These are phyloP conservation scores for Neofusicoccum sp. DNA, from an alignment of 2,329 filamentous ascomycete species.

Conservation along the genomic window DNA sequence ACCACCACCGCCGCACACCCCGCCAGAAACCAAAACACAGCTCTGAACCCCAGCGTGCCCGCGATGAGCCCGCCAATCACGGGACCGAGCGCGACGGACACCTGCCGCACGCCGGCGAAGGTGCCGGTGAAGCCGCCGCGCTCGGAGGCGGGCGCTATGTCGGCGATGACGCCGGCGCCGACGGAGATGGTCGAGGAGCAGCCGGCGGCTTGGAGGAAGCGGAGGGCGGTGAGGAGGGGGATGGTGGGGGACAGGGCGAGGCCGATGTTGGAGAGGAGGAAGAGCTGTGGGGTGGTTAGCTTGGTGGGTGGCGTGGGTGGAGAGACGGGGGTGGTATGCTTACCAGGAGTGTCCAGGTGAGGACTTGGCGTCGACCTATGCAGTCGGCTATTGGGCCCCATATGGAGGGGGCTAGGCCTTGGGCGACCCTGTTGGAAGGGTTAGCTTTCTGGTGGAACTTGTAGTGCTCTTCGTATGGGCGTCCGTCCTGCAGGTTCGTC, in stretches of 20 bases:
- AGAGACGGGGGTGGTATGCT: background rate
- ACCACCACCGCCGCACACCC: constrained; percentile 43
- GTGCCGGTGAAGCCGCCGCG: constrained; percentile 44
- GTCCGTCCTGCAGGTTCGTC: background rate
- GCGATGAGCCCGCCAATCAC: constrained; percentile 51
- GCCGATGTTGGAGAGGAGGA: constrained; percentile 44
- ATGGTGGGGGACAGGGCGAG: constrained; percentile 41
- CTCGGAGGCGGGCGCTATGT: constrained; percentile 42
- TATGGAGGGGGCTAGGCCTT: constrained; percentile 44
- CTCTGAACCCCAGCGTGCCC: constrained; percentile 50
- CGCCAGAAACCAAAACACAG: constrained; percentile 55
- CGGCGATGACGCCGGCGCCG: constrained; percentile 43
- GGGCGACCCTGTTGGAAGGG: constrained; percentile 48
- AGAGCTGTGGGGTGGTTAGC: constrained; percentile 18
- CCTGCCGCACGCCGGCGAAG: constrained; percentile 38
- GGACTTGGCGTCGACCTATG: background rate
- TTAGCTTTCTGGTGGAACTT: constrained; percentile 33
- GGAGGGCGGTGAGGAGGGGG: constrained; percentile 39
- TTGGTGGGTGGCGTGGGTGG: background rate
- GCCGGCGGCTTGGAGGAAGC: constrained; percentile 45
- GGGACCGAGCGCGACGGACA: constrained; percentile 46
- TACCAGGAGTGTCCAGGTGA: background rate
- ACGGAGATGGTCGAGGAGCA: constrained; percentile 45
- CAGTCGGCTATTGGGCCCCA: constrained; percentile 24
- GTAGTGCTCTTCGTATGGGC: background rate